Base-by-base conservation (phyloP, 805 yeast genomes). In the Candida qinlingensis region DNA sequence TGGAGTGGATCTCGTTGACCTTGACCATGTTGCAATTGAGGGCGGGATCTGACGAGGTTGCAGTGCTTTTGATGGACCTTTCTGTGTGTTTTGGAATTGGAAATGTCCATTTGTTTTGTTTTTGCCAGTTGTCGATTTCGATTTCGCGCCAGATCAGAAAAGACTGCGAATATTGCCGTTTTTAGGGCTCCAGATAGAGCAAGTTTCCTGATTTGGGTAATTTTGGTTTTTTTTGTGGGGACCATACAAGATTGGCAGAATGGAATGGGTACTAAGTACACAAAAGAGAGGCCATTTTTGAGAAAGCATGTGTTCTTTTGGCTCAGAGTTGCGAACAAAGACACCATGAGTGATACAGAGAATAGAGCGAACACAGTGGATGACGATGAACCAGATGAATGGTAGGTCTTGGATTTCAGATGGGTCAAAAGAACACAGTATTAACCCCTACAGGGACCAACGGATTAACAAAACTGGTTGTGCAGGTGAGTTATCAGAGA, bases 381-480 rank as follows among this genome's bases (percentile, higher is more conserved):
- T 7, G 85, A 79, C 46, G 83, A 78, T 45, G 84, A 79, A 50
- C 87, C 85, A 1, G 91, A 85, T 59, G 87, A 76, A 44, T 85
- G 91, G 83, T 76, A 56, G 6, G 75, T 52, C 19, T 19, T 19
- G 19, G 19, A 19, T 19, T 19, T 19, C 19, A 19, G 3, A 19
- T 19, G 19, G 3, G 19, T 19, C 19, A 19, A 19, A 19, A 19
- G 19, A 19, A 19, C 19, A 19, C 19, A 19, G 19, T 19, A 19
- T 19, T 26, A 38, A 35, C 42, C 37, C 8, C 10, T 30, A 6
- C 36, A 77, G 85, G 91, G 94, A 87, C 59, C 65, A 74, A 60
- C 68, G 96, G 51, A 87, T 87, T 44, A 74, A 72, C 30, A 73
- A 81, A 34, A 87, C 96, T 0, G 96, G 96, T 2, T 87, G 96